A percentile compares a stretch with the other conserved stretches of the same genome.
These are phyloP conservation scores for Stephania japonica DNA, from an alignment of 164 flowering plant species.

Conservation along the genomic window DNA sequence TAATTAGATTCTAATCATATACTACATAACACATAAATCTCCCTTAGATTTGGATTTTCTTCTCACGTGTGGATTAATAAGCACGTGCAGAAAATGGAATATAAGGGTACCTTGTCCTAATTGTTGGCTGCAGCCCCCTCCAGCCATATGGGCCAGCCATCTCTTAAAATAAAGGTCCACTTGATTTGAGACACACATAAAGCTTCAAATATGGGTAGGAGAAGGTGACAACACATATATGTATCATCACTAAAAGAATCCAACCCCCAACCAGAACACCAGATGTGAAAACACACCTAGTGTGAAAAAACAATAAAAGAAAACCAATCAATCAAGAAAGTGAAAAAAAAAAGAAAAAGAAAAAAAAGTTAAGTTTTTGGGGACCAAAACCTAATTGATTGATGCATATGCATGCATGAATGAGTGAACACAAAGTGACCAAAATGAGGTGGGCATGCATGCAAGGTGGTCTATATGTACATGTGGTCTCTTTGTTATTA, in stretches of 20 bases:
- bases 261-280: background rate
- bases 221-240: background rate
- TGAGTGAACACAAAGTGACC: background rate
- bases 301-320: background rate
- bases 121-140: background rate
- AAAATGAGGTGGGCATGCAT: background rate
- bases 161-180: background rate
- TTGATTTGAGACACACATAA: background rate
- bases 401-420: background rate
- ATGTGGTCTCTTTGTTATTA: background rate
- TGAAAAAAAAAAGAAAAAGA: background rate
- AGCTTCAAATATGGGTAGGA: background rate
- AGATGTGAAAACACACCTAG: background rate
- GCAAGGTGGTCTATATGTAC: background rate
- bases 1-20: no score
- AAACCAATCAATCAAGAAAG: background rate
- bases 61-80: background rate
- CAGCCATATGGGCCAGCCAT: background rate
- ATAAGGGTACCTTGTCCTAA: background rate
- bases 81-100: background rate
- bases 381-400: background rate
- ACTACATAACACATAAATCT: background rate
- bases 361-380: background rate
- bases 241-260: background rate
- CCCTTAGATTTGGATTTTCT: background rate